phyloP scores from a whole-genome alignment of 2,329 filamentous ascomycete genomes.

The Stachybotrys chartarum region DNA sequence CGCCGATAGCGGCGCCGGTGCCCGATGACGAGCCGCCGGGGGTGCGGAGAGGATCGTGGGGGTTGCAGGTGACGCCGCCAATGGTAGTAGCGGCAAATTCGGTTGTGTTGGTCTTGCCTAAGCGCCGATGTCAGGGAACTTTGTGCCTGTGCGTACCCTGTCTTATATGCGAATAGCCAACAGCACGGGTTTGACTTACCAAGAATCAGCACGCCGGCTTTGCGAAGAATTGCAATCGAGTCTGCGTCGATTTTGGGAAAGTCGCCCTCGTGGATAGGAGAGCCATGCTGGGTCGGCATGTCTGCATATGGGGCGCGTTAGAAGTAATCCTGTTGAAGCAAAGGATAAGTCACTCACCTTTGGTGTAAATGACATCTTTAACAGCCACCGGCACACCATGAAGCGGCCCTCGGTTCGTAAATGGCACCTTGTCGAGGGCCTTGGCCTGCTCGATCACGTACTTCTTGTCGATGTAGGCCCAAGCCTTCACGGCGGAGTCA shows the following conservation, averaged over 20 bases:
- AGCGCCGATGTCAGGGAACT: background rate
- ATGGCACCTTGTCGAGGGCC: slow-evolving; percentile 31
- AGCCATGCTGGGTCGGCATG: slow-evolving; percentile 49
- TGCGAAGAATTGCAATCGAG: slow-evolving; percentile 40
- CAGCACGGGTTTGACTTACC: slow-evolving; percentile 10
- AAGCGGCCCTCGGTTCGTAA: slow-evolving; percentile 4
- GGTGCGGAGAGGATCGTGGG: slow-evolving; percentile 57
- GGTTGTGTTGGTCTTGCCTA: slow-evolving; percentile 44
- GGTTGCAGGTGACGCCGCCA: slow-evolving; percentile 51
- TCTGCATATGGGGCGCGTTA: slow-evolving; percentile 17
- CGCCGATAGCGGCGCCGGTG: slow-evolving; percentile 58
- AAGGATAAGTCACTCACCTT: slow-evolving; percentile 22
- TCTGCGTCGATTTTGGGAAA: slow-evolving; percentile 41
- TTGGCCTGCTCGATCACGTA: slow-evolving; percentile 39
- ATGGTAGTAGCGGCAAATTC: slow-evolving; percentile 53
- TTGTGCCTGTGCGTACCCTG: background rate
- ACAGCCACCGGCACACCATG: slow-evolving; percentile 34
- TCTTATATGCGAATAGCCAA: too few relatives aligned
- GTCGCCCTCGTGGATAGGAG: slow-evolving; percentile 40
- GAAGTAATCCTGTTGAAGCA: background rate
- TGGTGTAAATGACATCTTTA: slow-evolving; percentile 51
- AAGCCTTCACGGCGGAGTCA: slow-evolving; percentile 37
- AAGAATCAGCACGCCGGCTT: slow-evolving; percentile 47
- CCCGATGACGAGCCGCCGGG: slow-evolving; percentile 63
- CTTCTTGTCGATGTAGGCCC: slow-evolving; percentile 35